Conservation (phyloP, 2,329 filamentous ascomycete species). For the Colletotrichum chrysophilum region DNA sequence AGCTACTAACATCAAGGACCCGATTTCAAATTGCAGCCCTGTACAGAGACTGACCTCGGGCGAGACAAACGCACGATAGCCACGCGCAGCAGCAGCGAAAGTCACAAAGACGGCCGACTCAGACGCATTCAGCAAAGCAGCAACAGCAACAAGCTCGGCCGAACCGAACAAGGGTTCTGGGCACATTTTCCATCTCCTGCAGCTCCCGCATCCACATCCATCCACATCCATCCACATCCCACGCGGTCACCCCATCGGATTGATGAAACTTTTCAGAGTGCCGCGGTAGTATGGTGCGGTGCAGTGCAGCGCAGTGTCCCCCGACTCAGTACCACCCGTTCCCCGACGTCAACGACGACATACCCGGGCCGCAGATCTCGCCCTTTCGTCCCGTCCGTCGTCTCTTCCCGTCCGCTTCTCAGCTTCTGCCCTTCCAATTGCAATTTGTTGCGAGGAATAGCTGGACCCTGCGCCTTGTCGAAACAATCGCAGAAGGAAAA, state of each 20-base stretch:
- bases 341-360: not conserved
- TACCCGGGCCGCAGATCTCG: not conserved
- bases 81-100: not conserved
- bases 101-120: not conserved
- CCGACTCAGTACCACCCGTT: not conserved
- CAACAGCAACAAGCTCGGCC: not conserved
- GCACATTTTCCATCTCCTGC: not conserved
- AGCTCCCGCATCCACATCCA: not conserved
- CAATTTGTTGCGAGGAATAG: not conserved
- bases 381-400: not conserved
- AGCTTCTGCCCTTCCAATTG: not conserved
- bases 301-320: not conserved
- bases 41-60: not conserved
- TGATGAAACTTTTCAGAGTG: conserved; percentile 1
- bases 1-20: not conserved
- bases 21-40: not conserved
- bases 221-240: not conserved
- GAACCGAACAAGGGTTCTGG: not conserved
- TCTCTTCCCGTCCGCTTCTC: not conserved
- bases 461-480: not conserved
- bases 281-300: not conserved
- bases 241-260: conserved; percentile 6
- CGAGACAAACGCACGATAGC: not conserved
- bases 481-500: not conserved
- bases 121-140: not conserved